Conservation (phyloP, 1,139 yeast genomes). For the Blastobotrys ciferrii region DNA sequence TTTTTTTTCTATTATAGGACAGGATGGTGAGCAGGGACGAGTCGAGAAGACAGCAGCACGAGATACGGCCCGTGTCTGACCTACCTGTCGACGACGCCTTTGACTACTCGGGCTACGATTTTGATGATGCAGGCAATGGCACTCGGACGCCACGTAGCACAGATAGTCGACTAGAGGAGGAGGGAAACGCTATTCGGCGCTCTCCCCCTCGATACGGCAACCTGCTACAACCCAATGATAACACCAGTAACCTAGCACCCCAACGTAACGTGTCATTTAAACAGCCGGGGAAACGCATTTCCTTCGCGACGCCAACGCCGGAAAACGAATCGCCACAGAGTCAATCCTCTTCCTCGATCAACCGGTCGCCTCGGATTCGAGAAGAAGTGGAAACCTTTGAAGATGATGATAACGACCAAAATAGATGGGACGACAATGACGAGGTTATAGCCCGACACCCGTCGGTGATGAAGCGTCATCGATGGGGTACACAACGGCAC, state of each 20-base stretch:
- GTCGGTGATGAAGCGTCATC: slow-evolving; percentile 60
- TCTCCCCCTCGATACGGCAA: background rate
- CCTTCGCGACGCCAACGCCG: slow-evolving; percentile 22
- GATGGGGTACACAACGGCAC: slow-evolving; percentile 91
- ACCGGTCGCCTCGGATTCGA: slow-evolving; percentile 2
- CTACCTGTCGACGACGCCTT: slow-evolving; percentile 31
- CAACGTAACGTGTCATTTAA: slow-evolving; percentile 3
- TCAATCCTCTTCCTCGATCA: slow-evolving; percentile 2
- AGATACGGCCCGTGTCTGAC: slow-evolving; percentile 25
- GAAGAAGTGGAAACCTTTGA: background rate
- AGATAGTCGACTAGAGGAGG: background rate
- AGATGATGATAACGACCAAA: background rate
- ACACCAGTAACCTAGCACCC: too few species aligned
- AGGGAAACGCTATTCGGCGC: background rate
- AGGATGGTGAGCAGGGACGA: background rate
- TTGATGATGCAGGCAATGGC: slow-evolving; percentile 11
- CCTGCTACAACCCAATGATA: slow-evolving; percentile 4
- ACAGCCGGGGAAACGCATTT: slow-evolving; percentile 15
- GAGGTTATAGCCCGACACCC: slow-evolving; percentile 18
- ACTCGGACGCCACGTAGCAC: background rate
- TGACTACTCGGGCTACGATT: slow-evolving; percentile 22
- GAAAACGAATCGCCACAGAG: slow-evolving; percentile 8
- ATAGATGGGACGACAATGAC: slow-evolving; percentile 5
- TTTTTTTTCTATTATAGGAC: background rate
- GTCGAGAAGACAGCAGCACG: slow-evolving; percentile 8